Conservation (phyloP, 2,329 filamentous ascomycete genomes). For the Trichoderma harzianum region DNA sequence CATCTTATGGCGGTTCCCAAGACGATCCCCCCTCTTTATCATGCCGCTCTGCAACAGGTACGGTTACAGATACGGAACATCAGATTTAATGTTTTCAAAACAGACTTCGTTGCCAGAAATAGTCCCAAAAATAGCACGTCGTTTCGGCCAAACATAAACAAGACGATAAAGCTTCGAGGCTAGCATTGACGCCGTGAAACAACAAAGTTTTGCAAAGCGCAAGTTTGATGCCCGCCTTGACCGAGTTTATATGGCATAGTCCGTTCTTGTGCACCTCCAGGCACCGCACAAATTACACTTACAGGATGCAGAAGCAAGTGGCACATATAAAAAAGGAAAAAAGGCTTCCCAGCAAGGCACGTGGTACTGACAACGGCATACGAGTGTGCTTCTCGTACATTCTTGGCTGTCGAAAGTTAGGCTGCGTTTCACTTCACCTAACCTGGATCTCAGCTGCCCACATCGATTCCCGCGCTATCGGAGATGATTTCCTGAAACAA, state of each 20-base stretch:
- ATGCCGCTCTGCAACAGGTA: background rate
- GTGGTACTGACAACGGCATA: background rate
- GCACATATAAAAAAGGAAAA: background rate
- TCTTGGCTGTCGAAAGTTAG: background rate
- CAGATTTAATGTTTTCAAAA: background rate
- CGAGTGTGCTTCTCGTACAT: background rate
- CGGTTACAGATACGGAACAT: background rate
- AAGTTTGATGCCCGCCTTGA: background rate
- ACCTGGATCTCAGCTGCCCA: constrained; percentile 18
- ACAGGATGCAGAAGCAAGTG: background rate
- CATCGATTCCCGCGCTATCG: constrained; percentile 14
- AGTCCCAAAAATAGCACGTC: background rate
- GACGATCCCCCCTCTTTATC: background rate
- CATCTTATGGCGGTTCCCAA: background rate
- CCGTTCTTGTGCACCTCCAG: background rate
- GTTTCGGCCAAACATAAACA: constrained; percentile 12
- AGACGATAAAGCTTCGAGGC: background rate
- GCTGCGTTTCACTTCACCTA: constrained; percentile 17
- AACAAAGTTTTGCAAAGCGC: background rate
- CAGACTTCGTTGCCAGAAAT: background rate
- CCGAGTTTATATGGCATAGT: background rate
- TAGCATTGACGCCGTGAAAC: constrained; percentile 9
- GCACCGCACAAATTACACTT: background rate
- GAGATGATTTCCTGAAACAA: constrained; percentile 21
- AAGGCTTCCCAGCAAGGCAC: background rate